These are phyloP conservation scores for Mytilinidion resinicola DNA, from an alignment of 495 filamentous ascomycete species.

Conservation along the genomic window DNA sequence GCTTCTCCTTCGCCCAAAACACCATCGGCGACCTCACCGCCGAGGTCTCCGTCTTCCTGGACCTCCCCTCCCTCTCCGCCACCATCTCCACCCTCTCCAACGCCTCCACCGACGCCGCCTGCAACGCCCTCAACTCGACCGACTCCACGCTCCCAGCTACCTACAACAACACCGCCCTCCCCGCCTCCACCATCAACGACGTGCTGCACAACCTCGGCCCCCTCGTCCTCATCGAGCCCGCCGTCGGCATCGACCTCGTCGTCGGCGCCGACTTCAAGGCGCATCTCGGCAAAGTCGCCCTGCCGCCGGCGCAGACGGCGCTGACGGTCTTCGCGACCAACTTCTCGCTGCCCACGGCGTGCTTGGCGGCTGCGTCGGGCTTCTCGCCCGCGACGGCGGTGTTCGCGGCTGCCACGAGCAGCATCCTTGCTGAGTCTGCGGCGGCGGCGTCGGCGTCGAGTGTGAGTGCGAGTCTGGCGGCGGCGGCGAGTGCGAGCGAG, in stretches of 20 bases:
- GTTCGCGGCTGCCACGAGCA: not conserved
- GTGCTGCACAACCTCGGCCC: slow-evolving; percentile 7
- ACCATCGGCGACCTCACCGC: not conserved
- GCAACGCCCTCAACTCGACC: not conserved
- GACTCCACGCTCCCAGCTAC: not conserved
- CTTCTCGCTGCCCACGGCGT: slow-evolving; percentile 10
- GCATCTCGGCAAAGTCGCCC: not conserved
- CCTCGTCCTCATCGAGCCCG: slow-evolving; percentile 14
- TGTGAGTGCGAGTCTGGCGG: not conserved
- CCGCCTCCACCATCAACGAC: not conserved
- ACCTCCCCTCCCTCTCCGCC: slow-evolving; percentile 14
- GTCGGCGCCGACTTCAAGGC: slow-evolving; percentile 10
- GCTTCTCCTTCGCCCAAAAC: slow-evolving; percentile 17
- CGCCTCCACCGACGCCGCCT: not conserved
- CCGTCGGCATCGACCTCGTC: slow-evolving; percentile 5
- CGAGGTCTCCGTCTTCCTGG: slow-evolving; percentile 7
- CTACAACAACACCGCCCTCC: slow-evolving; percentile 1
- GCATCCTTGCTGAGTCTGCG: not conserved
- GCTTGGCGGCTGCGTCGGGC: slow-evolving; percentile 1
- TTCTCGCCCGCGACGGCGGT: not conserved
- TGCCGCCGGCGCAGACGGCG: not conserved
- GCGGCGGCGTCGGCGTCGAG: not conserved
- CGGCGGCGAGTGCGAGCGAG: not conserved
- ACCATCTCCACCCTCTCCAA: slow-evolving; percentile 1
- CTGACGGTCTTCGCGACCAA: slow-evolving; percentile 12